Conservation (phyloP, 352 stramenopile genomes). For the Phytophthora lateralis region DNA sequence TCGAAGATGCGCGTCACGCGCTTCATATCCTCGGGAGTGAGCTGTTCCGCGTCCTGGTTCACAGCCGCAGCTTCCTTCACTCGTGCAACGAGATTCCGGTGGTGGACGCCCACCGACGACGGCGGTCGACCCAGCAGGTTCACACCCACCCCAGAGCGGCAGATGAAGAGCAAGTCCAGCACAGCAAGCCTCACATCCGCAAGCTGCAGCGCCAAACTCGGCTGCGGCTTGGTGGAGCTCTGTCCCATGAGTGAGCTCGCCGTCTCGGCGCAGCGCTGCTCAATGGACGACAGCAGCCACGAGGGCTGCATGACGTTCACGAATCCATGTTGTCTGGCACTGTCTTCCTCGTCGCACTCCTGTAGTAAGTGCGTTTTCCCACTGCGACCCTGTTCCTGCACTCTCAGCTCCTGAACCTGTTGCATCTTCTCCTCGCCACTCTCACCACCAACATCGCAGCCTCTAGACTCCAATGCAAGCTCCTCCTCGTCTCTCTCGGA, state of each 20-base stretch:
- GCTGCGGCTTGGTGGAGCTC: slow-evolving; percentile 17
- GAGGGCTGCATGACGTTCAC: slow-evolving; percentile 79
- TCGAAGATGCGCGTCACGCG: slow-evolving; percentile 67
- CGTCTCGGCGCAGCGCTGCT: slow-evolving; percentile 55
- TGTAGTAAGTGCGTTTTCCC: slow-evolving; percentile 9
- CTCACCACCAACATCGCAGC: not conserved
- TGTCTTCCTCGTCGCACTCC: slow-evolving; percentile 3
- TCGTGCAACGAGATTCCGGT: slow-evolving; percentile 46
- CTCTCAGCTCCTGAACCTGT: slow-evolving; percentile 1
- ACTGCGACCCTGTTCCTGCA: not conserved
- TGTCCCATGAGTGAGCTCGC: slow-evolving; percentile 39
- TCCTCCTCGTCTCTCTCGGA: not conserved
- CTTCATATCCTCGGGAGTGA: slow-evolving; percentile 31
- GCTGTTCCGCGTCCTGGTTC: slow-evolving; percentile 7
- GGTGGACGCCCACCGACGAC: slow-evolving; percentile 46
- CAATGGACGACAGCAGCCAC: slow-evolving; percentile 76
- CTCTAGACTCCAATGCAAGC: not conserved
- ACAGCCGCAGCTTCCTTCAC: slow-evolving; percentile 26
- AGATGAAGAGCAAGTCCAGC: slow-evolving; percentile 76
- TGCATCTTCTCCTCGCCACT: not conserved
- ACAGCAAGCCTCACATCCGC: slow-evolving; percentile 57
- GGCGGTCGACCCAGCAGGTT: slow-evolving; percentile 57
- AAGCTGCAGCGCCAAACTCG: slow-evolving; percentile 32
- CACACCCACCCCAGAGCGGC: slow-evolving; percentile 49
- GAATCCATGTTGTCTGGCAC: slow-evolving; percentile 39